These are phyloP conservation scores for Endogone sp. DNA, from an alignment of 192 early-diverging fungal species.

Conservation along the genomic window DNA sequence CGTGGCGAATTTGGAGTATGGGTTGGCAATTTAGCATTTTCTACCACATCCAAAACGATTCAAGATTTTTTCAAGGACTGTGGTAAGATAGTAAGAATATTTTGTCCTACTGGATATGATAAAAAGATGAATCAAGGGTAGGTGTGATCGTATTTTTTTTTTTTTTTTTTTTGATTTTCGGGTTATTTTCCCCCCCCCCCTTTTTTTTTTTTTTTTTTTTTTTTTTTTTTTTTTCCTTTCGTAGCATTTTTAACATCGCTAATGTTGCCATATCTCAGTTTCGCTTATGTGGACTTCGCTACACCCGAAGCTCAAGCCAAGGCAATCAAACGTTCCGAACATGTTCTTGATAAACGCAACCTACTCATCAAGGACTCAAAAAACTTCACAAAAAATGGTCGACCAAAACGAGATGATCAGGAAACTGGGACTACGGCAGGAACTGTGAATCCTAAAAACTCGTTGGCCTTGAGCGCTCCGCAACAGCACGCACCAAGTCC, in stretches of 20 bases:
- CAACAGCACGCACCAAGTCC: conserved; percentile 36
- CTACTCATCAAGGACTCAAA: conserved; percentile 67
- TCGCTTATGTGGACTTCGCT: conserved; percentile 71
- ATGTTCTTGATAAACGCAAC: conserved; percentile 50
- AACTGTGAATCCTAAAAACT: conserved; percentile 29
- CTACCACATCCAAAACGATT: conserved; percentile 49
- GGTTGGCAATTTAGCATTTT: conserved; percentile 69
- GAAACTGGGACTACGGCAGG: conserved; percentile 6
- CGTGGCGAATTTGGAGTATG: conserved; percentile 62
- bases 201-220: too few species aligned
- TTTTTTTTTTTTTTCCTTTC: too few species aligned
- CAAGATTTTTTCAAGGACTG: conserved; percentile 50
- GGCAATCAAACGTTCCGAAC: conserved; percentile 64
- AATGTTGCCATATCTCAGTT: too few species aligned
- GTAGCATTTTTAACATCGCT: too few species aligned
- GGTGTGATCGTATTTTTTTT: not conserved
- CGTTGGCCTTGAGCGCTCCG: conserved; percentile 45
- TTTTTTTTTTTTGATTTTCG: too few species aligned
- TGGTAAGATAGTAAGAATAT: conserved; percentile 46
- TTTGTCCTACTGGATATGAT: conserved; percentile 35
- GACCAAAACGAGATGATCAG: conserved; percentile 25
- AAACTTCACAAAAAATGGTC: conserved; percentile 58
- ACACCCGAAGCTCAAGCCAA: conserved; percentile 40
- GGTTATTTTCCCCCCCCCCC: too few species aligned
- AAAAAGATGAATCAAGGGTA: conserved; percentile 43